Conservation (phyloP, 768 basidiomycete genomes). For the Lentinula sp. region DNA sequence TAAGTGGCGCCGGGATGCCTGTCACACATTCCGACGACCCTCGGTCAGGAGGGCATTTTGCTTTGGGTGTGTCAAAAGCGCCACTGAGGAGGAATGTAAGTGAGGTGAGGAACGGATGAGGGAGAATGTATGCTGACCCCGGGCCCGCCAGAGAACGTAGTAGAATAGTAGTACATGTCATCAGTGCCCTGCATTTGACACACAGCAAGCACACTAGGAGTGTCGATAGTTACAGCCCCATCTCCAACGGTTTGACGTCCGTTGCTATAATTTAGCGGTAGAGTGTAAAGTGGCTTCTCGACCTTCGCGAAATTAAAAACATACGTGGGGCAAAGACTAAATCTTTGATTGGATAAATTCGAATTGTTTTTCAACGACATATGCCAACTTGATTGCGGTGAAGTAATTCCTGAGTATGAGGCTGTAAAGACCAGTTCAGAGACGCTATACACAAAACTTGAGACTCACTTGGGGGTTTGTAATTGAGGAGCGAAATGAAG, state of each 20-base stretch:
- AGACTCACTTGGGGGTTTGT: neutral
- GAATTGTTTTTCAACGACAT: constrained; percentile 74
- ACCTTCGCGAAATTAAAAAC: constrained; percentile 19
- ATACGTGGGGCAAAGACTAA: constrained; percentile 95
- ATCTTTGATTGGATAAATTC: constrained; percentile 67
- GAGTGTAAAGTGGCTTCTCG: neutral
- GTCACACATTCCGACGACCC: constrained; percentile 96
- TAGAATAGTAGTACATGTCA: constrained; percentile 87
- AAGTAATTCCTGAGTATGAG: neutral
- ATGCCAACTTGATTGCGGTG: constrained; percentile 68
- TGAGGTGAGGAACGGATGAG: constrained; percentile 7
- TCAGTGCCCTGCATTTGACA: constrained; percentile 78
- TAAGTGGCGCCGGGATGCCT: constrained; percentile 75
- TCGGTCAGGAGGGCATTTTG: constrained; percentile 93
- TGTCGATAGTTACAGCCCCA: constrained; percentile 85
- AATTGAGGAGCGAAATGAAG: neutral
- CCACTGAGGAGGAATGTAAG: constrained; percentile 47
- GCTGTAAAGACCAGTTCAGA: neutral
- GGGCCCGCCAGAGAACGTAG: constrained; percentile 91
- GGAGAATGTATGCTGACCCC: constrained; percentile 47
- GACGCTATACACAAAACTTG: neutral
- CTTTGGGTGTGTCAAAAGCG: constrained; percentile 89
- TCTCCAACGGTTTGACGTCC: constrained; percentile 95
- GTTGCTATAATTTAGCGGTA: constrained; percentile 55
- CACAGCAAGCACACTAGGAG: constrained; percentile 77